A percentile compares a stretch with the other conserved stretches of the same genome.
phyloP scores from a whole-genome alignment of 1,284 basidiomycete species.

The Bondarzewia mesenterica region DNA sequence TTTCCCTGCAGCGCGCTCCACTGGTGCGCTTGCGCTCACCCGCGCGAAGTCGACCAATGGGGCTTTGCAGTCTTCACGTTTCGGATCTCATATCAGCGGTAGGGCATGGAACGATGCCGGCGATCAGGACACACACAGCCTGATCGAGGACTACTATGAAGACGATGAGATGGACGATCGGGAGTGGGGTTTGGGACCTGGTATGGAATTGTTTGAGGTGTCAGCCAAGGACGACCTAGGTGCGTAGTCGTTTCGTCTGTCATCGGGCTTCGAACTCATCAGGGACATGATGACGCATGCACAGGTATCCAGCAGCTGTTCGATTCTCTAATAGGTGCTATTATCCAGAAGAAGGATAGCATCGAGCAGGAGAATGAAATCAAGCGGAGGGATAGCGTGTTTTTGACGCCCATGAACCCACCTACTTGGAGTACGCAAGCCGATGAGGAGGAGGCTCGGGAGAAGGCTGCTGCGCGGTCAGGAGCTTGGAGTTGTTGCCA shows the following conservation, averaged over 20 bases:
- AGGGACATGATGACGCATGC: not conserved
- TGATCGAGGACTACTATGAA: constrained; percentile 58
- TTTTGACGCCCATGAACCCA: constrained; percentile 50
- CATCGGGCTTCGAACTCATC: not conserved
- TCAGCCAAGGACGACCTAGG: constrained; percentile 79
- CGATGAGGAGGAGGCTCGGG: constrained; percentile 70
- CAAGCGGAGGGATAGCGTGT: constrained; percentile 73
- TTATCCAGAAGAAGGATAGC: constrained; percentile 66
- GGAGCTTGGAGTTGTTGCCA: constrained; percentile 64
- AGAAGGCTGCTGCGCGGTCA: constrained; percentile 47
- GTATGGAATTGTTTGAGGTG: constrained; percentile 80
- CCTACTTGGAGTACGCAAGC: constrained; percentile 72
- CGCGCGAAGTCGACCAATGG: constrained; percentile 40
- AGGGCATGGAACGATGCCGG: constrained; percentile 7
- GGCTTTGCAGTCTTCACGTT: constrained; percentile 28
- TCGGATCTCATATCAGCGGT: constrained; percentile 21
- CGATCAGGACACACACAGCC: constrained; percentile 21
- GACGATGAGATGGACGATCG: constrained; percentile 43
- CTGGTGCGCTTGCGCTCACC: constrained; percentile 25
- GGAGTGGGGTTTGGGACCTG: constrained; percentile 72
- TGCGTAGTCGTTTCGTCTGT: constrained; percentile 27
- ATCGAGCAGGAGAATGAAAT: constrained; percentile 75
- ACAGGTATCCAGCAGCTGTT: constrained; percentile 73
- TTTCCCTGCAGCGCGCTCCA: constrained; percentile 30
- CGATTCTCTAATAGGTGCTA: constrained; percentile 64